Percentiles rank a stretch among this genome's conserved stretches.
These are phyloP conservation scores for Rutstroemia sydowiana DNA, from an alignment of 2,329 filamentous ascomycete genomes.

Conservation along the genomic window DNA sequence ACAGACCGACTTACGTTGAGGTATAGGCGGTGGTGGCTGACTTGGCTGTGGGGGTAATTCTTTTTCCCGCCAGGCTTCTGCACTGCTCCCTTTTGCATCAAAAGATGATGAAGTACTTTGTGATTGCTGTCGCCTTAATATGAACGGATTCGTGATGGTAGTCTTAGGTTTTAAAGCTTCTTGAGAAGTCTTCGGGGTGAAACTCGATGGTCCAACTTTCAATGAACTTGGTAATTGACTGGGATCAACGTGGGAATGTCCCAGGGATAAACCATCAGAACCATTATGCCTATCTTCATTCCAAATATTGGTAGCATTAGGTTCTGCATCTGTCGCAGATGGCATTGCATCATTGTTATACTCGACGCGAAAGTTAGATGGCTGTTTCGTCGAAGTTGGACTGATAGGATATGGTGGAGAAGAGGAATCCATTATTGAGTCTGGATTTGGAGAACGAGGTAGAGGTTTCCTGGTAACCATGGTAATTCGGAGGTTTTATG, in stretches of 20 bases:
- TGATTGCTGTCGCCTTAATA: conserved; percentile 18
- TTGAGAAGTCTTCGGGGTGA: conserved; percentile 20
- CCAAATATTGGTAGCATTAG: conserved; percentile 22
- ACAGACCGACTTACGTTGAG: conserved; percentile 14
- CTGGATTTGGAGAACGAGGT: conserved; percentile 13
- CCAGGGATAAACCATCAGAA: not conserved
- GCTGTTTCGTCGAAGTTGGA: conserved; percentile 13
- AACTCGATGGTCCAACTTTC: conserved; percentile 21
- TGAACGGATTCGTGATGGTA: conserved; percentile 27
- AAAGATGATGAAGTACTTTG: conserved; percentile 3
- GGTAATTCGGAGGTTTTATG: not conserved
- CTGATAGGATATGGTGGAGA: conserved; percentile 23
- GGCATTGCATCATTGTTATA: conserved; percentile 14
- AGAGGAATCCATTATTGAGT: conserved; percentile 4
- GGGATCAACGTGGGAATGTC: not conserved
- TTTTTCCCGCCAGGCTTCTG: conserved; percentile 23
- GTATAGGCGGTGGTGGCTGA: conserved; percentile 13
- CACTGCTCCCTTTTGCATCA: conserved; percentile 23
- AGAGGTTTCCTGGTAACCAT: conserved; percentile 29
- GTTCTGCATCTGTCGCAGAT: conserved; percentile 14
- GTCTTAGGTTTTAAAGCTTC: conserved; percentile 17
- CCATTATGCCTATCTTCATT: conserved; percentile 12
- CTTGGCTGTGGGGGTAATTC: conserved; percentile 13
- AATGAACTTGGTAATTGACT: conserved; percentile 22
- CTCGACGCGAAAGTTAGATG: conserved; percentile 13